phyloP scores from a whole-genome alignment of 345 rosid species.

The Jatropha curcas region DNA sequence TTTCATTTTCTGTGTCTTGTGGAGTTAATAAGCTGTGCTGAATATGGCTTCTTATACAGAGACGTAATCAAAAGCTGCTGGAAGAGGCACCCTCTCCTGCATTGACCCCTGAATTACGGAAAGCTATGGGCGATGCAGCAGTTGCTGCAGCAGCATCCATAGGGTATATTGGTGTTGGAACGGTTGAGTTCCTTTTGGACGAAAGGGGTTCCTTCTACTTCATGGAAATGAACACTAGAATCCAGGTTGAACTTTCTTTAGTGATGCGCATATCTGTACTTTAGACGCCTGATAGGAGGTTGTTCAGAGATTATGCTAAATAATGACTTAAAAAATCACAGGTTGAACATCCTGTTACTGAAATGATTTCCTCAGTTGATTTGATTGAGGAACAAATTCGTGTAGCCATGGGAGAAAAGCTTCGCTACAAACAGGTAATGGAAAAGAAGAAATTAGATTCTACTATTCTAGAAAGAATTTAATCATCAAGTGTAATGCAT shows the following conservation, averaged over 20 bases:
- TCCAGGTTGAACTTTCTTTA: conserved; percentile 58
- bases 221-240: conserved; percentile 99
- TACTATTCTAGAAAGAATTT: background rate
- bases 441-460: background rate
- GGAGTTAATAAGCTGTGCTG: conserved; percentile 22
- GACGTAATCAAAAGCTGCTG: conserved; percentile 91
- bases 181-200: conserved; percentile 95
- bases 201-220: conserved; percentile 97
- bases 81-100: conserved; percentile 99
- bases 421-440: conserved; percentile 75
- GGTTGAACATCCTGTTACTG: conserved; percentile 99
- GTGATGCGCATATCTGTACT: conserved; percentile 9
- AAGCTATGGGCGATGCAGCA: conserved; percentile 99
- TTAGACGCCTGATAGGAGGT: background rate
- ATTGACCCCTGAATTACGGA: conserved; percentile 84
- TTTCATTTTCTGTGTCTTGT: background rate
- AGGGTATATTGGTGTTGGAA: conserved; percentile 97
- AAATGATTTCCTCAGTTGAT: conserved; percentile 96
- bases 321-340: conserved; percentile 24
- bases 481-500: background rate
- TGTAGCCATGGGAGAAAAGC: conserved; percentile 98
- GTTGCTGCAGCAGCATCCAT: conserved; percentile 99
- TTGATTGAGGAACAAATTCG: conserved; percentile 97
- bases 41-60: conserved; percentile 47
- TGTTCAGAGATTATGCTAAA: conserved; percentile 11